phyloP scores from a whole-genome alignment of 2,329 filamentous ascomycete genomes.

The Penicillium frequentans region DNA sequence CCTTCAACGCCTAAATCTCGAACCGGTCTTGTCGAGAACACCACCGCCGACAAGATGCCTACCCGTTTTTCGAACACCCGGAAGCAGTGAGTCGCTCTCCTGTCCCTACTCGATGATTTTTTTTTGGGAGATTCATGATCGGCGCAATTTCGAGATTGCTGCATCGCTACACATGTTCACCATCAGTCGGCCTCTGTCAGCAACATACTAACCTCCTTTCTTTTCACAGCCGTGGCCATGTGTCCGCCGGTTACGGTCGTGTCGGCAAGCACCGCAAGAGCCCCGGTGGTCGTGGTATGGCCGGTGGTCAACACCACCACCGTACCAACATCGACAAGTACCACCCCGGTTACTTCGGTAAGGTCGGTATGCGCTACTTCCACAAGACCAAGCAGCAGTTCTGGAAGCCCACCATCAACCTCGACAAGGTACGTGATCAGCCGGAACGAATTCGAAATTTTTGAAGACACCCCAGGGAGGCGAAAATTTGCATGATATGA shows the following conservation, averaged over 20 bases:
- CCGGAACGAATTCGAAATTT: conserved; percentile 5
- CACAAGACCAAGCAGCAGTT: conserved; percentile 93
- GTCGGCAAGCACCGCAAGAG: conserved; percentile 98
- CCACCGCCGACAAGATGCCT: conserved; percentile 50
- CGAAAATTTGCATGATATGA: background rate
- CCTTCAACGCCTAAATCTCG: conserved; percentile 38
- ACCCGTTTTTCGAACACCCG: conserved; percentile 53
- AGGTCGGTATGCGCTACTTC: conserved; percentile 95
- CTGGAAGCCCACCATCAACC: conserved; percentile 99
- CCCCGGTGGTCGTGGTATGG: conserved; percentile 77
- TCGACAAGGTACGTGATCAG: conserved; percentile 79
- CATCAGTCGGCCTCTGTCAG: conserved; percentile 2
- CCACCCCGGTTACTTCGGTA: conserved; percentile 99
- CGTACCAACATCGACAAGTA: conserved; percentile 90
- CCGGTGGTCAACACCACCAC: conserved; percentile 99
- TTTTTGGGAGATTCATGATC: conserved; percentile 11
- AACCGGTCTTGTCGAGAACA: conserved; percentile 42
- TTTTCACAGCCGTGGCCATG: conserved; percentile 79
- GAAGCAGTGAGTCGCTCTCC: conserved; percentile 46
- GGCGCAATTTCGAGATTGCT: conserved; percentile 19
- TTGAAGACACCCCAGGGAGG: background rate
- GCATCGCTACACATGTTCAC: conserved; percentile 4
- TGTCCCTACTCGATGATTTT: conserved; percentile 11
- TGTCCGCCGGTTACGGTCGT: conserved; percentile 97
- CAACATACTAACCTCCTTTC: conserved; percentile 22